Evolutionary conservation across 176 grass and related monocot species (phyloP).

Genomic region (Paspalum notatum): DNA sequence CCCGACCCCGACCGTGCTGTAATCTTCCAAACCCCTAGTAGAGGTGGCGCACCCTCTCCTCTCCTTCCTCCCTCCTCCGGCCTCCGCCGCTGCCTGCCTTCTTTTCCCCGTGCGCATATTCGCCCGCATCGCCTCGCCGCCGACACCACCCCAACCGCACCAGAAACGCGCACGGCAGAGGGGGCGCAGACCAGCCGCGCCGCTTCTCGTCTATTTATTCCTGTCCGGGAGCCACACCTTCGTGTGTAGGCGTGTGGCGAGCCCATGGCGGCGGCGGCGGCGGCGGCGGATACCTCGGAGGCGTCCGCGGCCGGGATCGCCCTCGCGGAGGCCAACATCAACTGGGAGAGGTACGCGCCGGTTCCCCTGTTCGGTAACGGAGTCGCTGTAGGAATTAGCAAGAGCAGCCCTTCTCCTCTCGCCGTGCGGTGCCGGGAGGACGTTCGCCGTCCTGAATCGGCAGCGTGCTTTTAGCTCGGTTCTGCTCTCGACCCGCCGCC

Average conservation of each 20-base stretch:
- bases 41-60: conserved; percentile 11
- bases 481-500: neutral
- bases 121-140: conserved; percentile 33
- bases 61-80: neutral
- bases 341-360: conserved; percentile 79
- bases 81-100: neutral
- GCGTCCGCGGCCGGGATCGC: conserved; percentile 58
- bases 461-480: neutral
- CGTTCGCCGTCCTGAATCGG: neutral
- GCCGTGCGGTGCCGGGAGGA: neutral
- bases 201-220: neutral
- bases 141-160: neutral
- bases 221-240: neutral
- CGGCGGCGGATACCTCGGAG: conserved; percentile 59
- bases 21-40: conserved; percentile 24
- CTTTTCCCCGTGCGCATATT: conserved; percentile 17
- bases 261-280: conserved; percentile 38
- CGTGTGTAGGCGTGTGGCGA: neutral
- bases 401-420: neutral
- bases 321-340: conserved; percentile 86
- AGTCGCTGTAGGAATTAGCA: too few species aligned
- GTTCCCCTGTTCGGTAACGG: neutral
- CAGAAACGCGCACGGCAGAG: neutral
- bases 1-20: neutral
- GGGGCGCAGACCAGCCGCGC: neutral